Evolutionary conservation across 2,329 filamentous ascomycete genomes (phyloP).

Genomic region (Fusarium dimerum): DNA sequence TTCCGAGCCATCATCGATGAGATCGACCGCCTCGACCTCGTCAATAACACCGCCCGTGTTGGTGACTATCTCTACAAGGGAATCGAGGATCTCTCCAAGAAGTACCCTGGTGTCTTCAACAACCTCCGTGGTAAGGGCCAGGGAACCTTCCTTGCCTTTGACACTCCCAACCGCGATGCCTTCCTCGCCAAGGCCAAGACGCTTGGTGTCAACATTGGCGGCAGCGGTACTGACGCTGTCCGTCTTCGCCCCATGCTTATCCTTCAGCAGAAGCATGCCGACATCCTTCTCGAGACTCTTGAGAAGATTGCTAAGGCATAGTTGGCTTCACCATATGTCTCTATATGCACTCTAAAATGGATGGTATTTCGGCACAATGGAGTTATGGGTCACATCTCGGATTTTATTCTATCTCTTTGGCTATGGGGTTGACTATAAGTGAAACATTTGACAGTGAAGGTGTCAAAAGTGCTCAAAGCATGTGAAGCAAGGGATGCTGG

Average conservation of each 20-base stretch:
- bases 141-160: slow-evolving; percentile 92
- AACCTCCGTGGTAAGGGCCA: slow-evolving; percentile 86
- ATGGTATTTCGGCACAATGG: neutral
- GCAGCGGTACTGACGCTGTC: slow-evolving; percentile 74
- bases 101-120: slow-evolving; percentile 75
- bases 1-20: slow-evolving; percentile 86
- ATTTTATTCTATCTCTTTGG: neutral
- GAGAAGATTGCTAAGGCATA: slow-evolving; percentile 68
- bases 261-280: slow-evolving; percentile 88
- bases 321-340: slow-evolving; percentile 8
- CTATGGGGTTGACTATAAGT: too few species aligned
- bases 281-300: slow-evolving; percentile 76
- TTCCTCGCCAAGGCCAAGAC: slow-evolving; percentile 78
- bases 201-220: slow-evolving; percentile 84
- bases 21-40: slow-evolving; percentile 74
- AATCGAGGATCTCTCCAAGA: slow-evolving; percentile 65
- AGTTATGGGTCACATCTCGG: neutral
- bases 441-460: neutral
- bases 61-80: slow-evolving; percentile 77
- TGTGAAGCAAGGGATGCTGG: neutral
- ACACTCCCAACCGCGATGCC: slow-evolving; percentile 76
- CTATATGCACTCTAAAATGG: neutral
- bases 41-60: slow-evolving; percentile 73
- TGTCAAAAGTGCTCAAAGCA: neutral
- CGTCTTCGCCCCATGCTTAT: slow-evolving; percentile 86